Percentiles rank a stretch among this genome's conserved stretches.
Conservation (phyloP, 352 stramenopile species). For the Globisporangium apiculatum region DNA sequence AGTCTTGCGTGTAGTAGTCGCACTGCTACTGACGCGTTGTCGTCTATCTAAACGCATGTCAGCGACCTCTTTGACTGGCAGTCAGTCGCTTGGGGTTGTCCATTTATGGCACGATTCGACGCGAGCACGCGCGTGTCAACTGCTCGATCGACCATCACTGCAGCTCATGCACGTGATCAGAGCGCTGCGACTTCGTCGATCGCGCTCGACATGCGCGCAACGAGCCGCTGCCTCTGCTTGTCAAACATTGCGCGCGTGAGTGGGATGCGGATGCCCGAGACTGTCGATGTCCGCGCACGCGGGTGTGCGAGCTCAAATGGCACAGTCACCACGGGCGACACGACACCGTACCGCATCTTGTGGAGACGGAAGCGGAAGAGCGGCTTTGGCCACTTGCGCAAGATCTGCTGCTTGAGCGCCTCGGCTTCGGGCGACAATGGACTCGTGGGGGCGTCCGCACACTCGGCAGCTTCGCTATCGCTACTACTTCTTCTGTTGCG, state of each 20-base stretch:
- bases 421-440: slow-evolving; percentile 7
- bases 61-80: too few species aligned
- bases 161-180: not conserved
- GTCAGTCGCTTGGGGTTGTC: too few species aligned
- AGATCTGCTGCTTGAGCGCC: slow-evolving; percentile 13
- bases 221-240: slow-evolving; percentile 20
- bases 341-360: slow-evolving; percentile 27
- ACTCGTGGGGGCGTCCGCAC: not conserved
- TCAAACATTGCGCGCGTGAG: slow-evolving; percentile 40
- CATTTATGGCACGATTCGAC: too few species aligned
- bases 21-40: too few species aligned
- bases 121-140: not conserved
- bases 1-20: too few species aligned
- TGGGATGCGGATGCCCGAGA: slow-evolving; percentile 37
- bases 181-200: slow-evolving; percentile 23
- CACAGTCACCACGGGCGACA: slow-evolving; percentile 33
- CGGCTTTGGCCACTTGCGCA: slow-evolving; percentile 9
- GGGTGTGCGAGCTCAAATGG: slow-evolving; percentile 21
- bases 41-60: too few species aligned
- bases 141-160: too few species aligned
- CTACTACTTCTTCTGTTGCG: not conserved
- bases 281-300: slow-evolving; percentile 28
- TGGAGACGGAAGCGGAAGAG: slow-evolving; percentile 34
- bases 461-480: not conserved
- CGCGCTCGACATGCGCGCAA: slow-evolving; percentile 28